A percentile compares a stretch with the other conserved stretches of the same genome.
Evolutionary conservation across 2,329 filamentous ascomycete species (phyloP).

Genomic region (Nothopassalora personata): DNA sequence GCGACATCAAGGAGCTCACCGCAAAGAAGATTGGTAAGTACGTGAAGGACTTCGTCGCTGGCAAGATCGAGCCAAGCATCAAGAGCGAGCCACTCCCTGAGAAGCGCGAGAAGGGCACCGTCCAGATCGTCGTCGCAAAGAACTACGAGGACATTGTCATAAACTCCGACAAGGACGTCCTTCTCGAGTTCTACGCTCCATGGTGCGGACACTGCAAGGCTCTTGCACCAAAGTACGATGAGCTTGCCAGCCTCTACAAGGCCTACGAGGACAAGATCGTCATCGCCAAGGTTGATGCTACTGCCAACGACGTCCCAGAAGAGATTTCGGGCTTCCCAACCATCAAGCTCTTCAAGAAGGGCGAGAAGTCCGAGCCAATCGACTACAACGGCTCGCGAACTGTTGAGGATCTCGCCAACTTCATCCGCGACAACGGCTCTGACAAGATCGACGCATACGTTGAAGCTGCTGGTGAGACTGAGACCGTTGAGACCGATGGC

Average conservation of each 20-base stretch:
- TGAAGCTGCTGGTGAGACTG: conserved; percentile 43
- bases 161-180: conserved; percentile 91
- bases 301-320: conserved; percentile 91
- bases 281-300: conserved; percentile 91
- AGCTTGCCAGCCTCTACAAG: conserved; percentile 55
- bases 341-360: conserved; percentile 95
- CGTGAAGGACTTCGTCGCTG: conserved; percentile 75
- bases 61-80: conserved; percentile 91
- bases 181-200: conserved; percentile 97
- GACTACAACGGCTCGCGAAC: conserved; percentile 86
- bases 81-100: conserved; percentile 97
- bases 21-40: conserved; percentile 70
- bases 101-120: conserved; percentile 74
- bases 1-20: conserved; percentile 75
- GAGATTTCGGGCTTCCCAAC: conserved; percentile 97
- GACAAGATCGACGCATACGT: conserved; percentile 68
- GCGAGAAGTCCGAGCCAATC: conserved; percentile 75
- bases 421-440: conserved; percentile 93
- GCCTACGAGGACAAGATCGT: conserved; percentile 47
- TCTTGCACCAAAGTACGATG: conserved; percentile 63
- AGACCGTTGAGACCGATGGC: conserved; percentile 43
- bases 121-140: conserved; percentile 84
- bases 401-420: conserved; percentile 83
- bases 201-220: conserved; percentile 69
- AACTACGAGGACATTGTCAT: conserved; percentile 89